These are phyloP conservation scores for Sclerotinia nivalis DNA, from an alignment of 2,329 filamentous ascomycete species.

Conservation along the genomic window DNA sequence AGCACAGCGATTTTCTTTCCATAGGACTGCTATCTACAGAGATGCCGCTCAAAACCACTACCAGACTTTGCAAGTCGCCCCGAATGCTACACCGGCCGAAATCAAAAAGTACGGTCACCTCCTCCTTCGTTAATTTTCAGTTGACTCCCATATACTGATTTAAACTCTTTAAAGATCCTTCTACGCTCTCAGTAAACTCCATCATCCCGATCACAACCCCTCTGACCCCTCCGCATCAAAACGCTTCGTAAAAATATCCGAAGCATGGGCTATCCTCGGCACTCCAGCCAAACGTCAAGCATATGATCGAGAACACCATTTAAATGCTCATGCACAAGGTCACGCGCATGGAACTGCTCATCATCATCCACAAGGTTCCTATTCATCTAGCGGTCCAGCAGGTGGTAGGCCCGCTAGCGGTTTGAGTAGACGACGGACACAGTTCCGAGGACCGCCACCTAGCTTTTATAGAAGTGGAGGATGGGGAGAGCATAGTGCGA, in stretches of 20 bases:
- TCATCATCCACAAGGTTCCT: conserved; percentile 48
- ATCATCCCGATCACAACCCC: conserved; percentile 92
- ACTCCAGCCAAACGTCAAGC: conserved; percentile 70
- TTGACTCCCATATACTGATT: conserved; percentile 6
- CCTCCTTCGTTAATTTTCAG: neutral
- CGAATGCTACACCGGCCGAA: conserved; percentile 68
- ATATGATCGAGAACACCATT: conserved; percentile 71
- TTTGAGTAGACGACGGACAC: conserved; percentile 70
- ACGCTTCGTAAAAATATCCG: conserved; percentile 80
- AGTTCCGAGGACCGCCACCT: conserved; percentile 84
- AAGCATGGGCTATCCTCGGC: conserved; percentile 78
- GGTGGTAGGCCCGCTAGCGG: conserved; percentile 80
- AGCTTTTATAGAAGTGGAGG: conserved; percentile 83
- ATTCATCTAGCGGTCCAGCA: conserved; percentile 60
- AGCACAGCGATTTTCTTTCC: conserved; percentile 48
- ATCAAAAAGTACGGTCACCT: conserved; percentile 71
- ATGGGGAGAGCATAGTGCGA: conserved; percentile 67
- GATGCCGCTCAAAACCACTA: conserved; percentile 65
- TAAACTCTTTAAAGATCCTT: conserved; percentile 61
- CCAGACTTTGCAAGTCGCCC: conserved; percentile 72
- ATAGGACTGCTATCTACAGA: conserved; percentile 45
- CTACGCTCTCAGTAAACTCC: conserved; percentile 84
- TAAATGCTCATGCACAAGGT: conserved; percentile 9
- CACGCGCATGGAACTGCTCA: conserved; percentile 27
- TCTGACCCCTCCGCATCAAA: conserved; percentile 68